Percentiles rank a stretch among this genome's conserved stretches.
phyloP scores from a whole-genome alignment of 306 rosid genomes.

The Begonia loranthoides region DNA sequence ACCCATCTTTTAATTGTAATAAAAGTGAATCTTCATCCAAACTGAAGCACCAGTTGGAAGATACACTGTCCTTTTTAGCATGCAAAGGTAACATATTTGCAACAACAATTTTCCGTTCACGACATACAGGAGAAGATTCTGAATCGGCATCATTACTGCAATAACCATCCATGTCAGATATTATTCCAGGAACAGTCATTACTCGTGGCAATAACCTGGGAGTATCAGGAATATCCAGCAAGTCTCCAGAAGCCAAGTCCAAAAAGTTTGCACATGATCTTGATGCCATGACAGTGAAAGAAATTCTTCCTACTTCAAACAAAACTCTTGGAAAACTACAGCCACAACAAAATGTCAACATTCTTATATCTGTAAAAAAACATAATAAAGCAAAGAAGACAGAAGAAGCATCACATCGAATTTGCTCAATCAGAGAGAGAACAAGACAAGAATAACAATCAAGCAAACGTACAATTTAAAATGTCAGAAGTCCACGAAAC shows the following conservation, averaged over 20 bases:
- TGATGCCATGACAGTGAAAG: slow-evolving; percentile 9
- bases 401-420: too few relatives aligned
- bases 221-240: slow-evolving; percentile 13
- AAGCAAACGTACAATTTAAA: too few relatives aligned
- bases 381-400: too few relatives aligned
- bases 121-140: slow-evolving; percentile 9
- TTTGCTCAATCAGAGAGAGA: too few relatives aligned
- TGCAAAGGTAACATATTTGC: slow-evolving; percentile 15
- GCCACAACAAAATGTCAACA: too few relatives aligned
- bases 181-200: slow-evolving; percentile 18
- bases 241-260: slow-evolving; percentile 13
- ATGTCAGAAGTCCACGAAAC: too few relatives aligned
- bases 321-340: neutral
- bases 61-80: slow-evolving; percentile 11
- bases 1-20: slow-evolving; percentile 12
- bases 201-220: slow-evolving; percentile 13
- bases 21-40: slow-evolving; percentile 14
- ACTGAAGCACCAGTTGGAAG: slow-evolving; percentile 15
- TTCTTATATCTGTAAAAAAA: too few relatives aligned
- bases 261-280: slow-evolving; percentile 11
- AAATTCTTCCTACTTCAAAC: neutral
- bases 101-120: slow-evolving; percentile 12
- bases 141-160: slow-evolving; percentile 13
- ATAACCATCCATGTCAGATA: slow-evolving; percentile 13
- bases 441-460: too few relatives aligned